Evolutionary conservation across 2,329 filamentous ascomycete genomes (phyloP).

Genomic region (Alternaria sp.): DNA sequence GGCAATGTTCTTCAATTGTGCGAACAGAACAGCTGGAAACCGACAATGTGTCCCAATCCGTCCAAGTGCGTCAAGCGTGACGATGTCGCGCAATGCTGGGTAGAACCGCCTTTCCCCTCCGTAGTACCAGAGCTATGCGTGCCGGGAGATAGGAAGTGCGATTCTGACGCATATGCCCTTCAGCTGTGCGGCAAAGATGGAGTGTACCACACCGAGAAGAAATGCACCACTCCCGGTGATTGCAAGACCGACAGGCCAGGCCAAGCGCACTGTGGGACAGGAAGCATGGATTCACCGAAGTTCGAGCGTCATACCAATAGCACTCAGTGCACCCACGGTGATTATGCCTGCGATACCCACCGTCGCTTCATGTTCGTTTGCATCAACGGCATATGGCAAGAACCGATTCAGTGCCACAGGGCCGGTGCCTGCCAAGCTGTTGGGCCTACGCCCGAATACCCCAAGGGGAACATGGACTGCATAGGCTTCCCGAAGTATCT

Average conservation of each 20-base stretch:
- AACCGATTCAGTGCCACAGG: background rate
- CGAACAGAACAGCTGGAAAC: background rate
- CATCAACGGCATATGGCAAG: background rate
- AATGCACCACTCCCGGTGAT: slow-evolving; percentile 8
- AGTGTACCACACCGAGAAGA: slow-evolving; percentile 4
- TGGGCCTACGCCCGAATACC: slow-evolving; percentile 5
- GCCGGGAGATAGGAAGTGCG: slow-evolving; percentile 9
- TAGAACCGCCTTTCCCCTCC: background rate
- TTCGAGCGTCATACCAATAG: background rate
- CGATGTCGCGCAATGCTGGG: background rate
- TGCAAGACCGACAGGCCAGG: slow-evolving; percentile 9
- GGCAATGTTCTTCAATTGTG: slow-evolving; percentile 2
- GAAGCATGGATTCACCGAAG: slow-evolving; percentile 1
- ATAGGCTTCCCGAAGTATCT: background rate
- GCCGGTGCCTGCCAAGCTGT: background rate
- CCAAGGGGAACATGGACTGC: background rate
- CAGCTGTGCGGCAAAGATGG: slow-evolving; percentile 3
- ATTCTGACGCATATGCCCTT: slow-evolving; percentile 3
- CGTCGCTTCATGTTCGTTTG: background rate
- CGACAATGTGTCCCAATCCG: background rate
- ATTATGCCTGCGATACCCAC: background rate
- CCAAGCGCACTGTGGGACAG: slow-evolving; percentile 5
- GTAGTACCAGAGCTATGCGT: background rate
- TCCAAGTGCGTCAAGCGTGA: slow-evolving; percentile 2
- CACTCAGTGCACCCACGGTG: background rate